Base-by-base conservation (phyloP, 1,139 yeast genomes). In the Pichia sp. region DNA sequence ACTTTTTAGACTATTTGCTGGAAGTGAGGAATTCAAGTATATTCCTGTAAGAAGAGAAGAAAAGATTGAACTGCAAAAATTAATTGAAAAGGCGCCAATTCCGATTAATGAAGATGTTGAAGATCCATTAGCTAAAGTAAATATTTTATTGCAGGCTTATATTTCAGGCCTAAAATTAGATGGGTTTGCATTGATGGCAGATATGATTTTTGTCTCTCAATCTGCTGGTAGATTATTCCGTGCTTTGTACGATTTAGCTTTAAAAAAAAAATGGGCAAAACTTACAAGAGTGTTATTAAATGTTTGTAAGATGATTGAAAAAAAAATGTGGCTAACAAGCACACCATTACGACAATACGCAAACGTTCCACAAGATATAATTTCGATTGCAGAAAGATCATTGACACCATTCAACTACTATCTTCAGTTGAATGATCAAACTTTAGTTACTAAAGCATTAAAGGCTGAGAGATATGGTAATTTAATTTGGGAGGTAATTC, bases 121-220 rank as follows among this genome's bases (percentile, higher is more conserved):
- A 46, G 95, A 88, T 54, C 84, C 95, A 0, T 67, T 81, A 27
- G 87, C 96, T 0, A 95, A 95, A 65, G 80, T 88, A 34, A 89
- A 85, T 60, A 81, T 89, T 8, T 69, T 95, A 42, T 70, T 93
- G 14, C 99, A 95, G 64, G 80, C 96, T 0, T 90, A 87, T 62
- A 85, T 95, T 19, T 87, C 97, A 1, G 70, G 84, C 38, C 70
- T 91, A 42, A 71, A 75, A 13, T 72, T 95, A 18, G 95, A 87
- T 3, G 99, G 98, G 0, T 88, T 88, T 72, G 97, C 98, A 0
- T 70, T 95, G 54, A 81, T 86, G 76, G 83, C 97, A 0, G 99
- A 95, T 70, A 90, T 91, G 97, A 77, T 88, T 5, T 93, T 88
- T 63, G 81, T 95, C 43, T 87, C 95, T 0, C 99, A 93, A 66